Percentiles rank a stretch among this genome's conserved stretches.
These are phyloP conservation scores for Penicillium griseofulvum DNA, from an alignment of 2,329 filamentous ascomycete species.

Conservation along the genomic window DNA sequence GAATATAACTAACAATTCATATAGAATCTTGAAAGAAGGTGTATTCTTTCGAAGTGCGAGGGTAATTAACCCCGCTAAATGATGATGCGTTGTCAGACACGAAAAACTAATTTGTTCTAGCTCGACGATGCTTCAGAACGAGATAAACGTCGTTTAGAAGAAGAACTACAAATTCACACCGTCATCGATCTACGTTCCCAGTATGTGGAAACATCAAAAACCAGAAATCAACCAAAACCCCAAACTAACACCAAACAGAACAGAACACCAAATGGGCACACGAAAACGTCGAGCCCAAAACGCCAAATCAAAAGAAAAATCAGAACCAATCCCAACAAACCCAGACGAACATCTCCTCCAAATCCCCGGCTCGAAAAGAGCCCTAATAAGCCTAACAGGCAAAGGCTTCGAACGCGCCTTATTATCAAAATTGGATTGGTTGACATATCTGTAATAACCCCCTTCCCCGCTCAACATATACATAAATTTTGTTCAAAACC, in stretches of 20 bases:
- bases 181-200: constrained; percentile 78
- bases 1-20: constrained; percentile 2
- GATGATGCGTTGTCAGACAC: background rate
- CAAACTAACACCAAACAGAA: constrained; percentile 50
- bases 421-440: constrained; percentile 66
- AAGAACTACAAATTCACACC: constrained; percentile 64
- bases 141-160: constrained; percentile 60
- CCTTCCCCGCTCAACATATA: background rate
- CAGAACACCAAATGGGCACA: constrained; percentile 68
- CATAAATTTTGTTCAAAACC: too few relatives aligned
- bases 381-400: constrained; percentile 72
- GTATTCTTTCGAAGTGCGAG: constrained; percentile 67
- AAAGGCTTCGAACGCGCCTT: constrained; percentile 66
- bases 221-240: background rate
- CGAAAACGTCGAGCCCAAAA: constrained; percentile 55
- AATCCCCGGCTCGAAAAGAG: constrained; percentile 63
- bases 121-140: constrained; percentile 67
- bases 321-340: constrained; percentile 47
- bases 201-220: constrained; percentile 43
- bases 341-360: constrained; percentile 56
- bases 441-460: constrained; percentile 59
- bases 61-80: constrained; percentile 41
- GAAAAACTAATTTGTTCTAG: constrained; percentile 12
- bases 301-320: constrained; percentile 21
- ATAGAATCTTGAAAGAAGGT: constrained; percentile 56